Evolutionary conservation across 305 asterid genomes (phyloP).

Genomic region (Fraxinus sp.): DNA sequence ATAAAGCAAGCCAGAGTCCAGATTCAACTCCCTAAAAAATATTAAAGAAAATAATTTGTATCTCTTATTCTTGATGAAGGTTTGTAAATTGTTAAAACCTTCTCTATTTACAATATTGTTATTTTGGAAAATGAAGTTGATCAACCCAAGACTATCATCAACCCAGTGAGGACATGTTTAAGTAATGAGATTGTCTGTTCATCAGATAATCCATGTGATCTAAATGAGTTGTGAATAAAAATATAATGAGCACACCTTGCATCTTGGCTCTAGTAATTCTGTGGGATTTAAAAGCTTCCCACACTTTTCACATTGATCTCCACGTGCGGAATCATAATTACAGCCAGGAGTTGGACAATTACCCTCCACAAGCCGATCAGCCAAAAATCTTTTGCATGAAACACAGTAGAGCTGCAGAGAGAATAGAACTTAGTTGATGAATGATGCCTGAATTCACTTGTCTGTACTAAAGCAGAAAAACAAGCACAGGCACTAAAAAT

Average conservation of each 20-base stretch:
- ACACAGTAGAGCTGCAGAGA: conserved; percentile 69
- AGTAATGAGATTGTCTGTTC: neutral
- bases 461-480: neutral
- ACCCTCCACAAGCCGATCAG: conserved; percentile 95
- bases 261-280: conserved; percentile 74
- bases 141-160: conserved; percentile 6
- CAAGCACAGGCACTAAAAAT: conserved; percentile 4
- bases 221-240: neutral
- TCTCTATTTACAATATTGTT: neutral
- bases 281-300: conserved; percentile 89
- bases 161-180: neutral
- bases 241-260: conserved; percentile 62
- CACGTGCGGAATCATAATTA: conserved; percentile 85
- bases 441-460: conserved; percentile 14
- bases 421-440: conserved; percentile 16
- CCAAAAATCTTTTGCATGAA: conserved; percentile 70
- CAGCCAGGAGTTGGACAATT: conserved; percentile 79
- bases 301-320: conserved; percentile 95
- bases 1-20: conserved; percentile 26
- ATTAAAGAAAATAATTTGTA: conserved; percentile 1
- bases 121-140: neutral
- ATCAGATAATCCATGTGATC: neutral
- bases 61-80: conserved; percentile 9
- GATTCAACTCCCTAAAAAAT: conserved; percentile 5
- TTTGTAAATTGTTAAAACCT: conserved; percentile 5